A percentile compares a stretch with the other conserved stretches of the same genome.
Evolutionary conservation across 164 flowering plant species (phyloP).

Genomic region (Santalum album): DNA sequence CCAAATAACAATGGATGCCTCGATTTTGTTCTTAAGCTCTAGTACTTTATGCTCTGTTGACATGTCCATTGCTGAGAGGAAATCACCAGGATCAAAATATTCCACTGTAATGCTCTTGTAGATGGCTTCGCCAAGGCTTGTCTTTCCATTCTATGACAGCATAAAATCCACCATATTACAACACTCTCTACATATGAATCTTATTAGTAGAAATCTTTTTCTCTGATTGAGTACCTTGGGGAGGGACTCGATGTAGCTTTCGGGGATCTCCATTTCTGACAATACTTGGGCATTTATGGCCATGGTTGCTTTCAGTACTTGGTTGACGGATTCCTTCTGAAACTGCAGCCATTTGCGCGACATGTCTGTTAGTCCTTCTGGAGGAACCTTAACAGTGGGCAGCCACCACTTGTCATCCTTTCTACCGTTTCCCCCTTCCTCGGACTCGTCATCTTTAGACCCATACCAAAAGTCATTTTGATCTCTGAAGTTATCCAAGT

Average conservation of each 20-base stretch:
- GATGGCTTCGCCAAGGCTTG: constrained; percentile 71
- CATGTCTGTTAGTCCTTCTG: constrained; percentile 58
- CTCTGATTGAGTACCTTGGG: constrained; percentile 58
- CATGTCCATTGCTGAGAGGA: constrained; percentile 55
- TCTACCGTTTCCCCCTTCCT: constrained; percentile 28
- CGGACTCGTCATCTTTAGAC: constrained; percentile 36
- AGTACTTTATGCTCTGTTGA: constrained; percentile 75
- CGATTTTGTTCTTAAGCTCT: constrained; percentile 75
- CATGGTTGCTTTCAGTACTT: constrained; percentile 89
- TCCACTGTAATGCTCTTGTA: constrained; percentile 78
- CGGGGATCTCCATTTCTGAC: constrained; percentile 82
- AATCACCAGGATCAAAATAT: constrained; percentile 59
- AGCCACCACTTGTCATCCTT: constrained; percentile 88
- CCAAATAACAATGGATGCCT: constrained; percentile 88
- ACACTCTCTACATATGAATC: too few relatives aligned
- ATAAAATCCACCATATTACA: too few relatives aligned
- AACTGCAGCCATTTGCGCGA: constrained; percentile 55
- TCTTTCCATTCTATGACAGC: constrained; percentile 70
- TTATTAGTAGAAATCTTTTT: background rate
- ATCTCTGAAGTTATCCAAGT: constrained; percentile 52
- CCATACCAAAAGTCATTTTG: constrained; percentile 72
- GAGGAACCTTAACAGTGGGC: constrained; percentile 61
- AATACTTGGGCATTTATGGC: constrained; percentile 86
- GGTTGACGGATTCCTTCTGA: constrained; percentile 80
- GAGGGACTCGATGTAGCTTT: constrained; percentile 76